phyloP scores from a whole-genome alignment of 208 protist genomes.

The Trichomonas gallinae region DNA sequence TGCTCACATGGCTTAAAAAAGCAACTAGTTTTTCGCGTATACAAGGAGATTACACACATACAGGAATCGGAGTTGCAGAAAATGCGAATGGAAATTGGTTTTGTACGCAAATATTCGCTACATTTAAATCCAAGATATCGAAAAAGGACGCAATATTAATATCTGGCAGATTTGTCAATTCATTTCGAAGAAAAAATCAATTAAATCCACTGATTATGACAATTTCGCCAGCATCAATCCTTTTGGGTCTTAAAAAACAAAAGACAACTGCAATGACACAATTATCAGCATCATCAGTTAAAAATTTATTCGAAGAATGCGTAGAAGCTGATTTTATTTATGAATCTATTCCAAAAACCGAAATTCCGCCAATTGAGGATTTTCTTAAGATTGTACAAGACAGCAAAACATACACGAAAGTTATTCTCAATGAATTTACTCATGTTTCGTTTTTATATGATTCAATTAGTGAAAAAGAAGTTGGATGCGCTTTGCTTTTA shows the following conservation, averaged over 20 bases:
- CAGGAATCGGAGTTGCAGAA: neutral
- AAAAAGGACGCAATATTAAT: neutral
- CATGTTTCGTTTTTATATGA: neutral
- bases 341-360: neutral
- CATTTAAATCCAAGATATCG: neutral
- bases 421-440: neutral
- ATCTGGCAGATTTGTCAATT: neutral
- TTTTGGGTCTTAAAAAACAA: neutral
- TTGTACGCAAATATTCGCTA: neutral
- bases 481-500: neutral
- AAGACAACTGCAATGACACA: neutral
- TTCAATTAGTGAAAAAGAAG: neutral
- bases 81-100: neutral
- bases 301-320: neutral
- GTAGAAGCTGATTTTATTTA: neutral
- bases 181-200: neutral
- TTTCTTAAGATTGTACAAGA: neutral
- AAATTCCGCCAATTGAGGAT: neutral
- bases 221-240: neutral
- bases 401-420: neutral
- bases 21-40: neutral
- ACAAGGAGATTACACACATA: neutral
- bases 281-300: neutral
- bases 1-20: neutral
- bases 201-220: neutral